Base-by-base conservation (phyloP, 2,329 filamentous ascomycete genomes). In the Colletotrichum cuscutae region DNA sequence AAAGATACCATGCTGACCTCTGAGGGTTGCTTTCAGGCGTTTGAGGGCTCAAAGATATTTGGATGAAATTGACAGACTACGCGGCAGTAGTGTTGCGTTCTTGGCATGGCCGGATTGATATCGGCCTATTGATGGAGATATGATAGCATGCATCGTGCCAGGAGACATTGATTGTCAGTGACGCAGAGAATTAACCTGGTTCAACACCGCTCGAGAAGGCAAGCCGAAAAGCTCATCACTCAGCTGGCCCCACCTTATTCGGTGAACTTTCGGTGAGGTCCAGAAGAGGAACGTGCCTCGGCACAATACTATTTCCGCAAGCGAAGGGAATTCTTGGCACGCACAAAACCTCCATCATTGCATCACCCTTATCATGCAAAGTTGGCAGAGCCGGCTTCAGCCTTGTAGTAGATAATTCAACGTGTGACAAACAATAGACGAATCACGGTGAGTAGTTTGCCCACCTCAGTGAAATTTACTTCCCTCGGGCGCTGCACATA, bases 221-320 rank as follows among this genome's bases (percentile, higher is more conserved):
- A 53, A 35, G n/a, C 42, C 46, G 24, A 26, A 63, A 63, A 52
- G 28, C 46, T 63, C 28, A 5, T 30, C 26, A 12, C 12, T 11
- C 4, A 2, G 37, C n/a, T 4, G 2, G 37, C 46, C 60, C 60
- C 60, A 53, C 28, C 28, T 8, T 1, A 1, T 4, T 53, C 60
- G 60, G 60, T 53, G 46, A 52, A 28, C 4, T 4, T 4, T 63
- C 60, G 60, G 60, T 63, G 46, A 54, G 37, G 3, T 9, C 9
- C 13, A 13, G 15, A 22, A 22, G 35, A n/a, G 22, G n/a, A 22
- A 63, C 58, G 53, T 42, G 56, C 59, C 66, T 70, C 70, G 70
- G 70, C 60, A 65, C 60, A 72, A 72, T 75, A 75, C 64, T 75
- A 72, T 70, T 73, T 69, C 74, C 74, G 72, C 68, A 75, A 75